Percentiles rank a stretch among this genome's conserved stretches.
phyloP scores from a whole-genome alignment of 371 early-diverging fungal species.

The Zancudomyces culisetae region DNA sequence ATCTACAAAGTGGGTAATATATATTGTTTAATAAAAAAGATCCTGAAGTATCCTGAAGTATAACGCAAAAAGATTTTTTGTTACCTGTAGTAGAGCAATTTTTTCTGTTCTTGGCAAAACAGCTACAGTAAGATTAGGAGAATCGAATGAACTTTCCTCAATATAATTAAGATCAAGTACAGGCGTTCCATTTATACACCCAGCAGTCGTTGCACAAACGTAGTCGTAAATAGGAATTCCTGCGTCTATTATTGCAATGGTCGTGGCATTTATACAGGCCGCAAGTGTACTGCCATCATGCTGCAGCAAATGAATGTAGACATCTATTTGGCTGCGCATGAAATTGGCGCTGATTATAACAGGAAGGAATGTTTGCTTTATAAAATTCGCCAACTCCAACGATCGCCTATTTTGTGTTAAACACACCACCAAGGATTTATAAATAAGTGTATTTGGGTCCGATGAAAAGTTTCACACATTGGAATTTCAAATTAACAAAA shows the following conservation, averaged over 20 bases:
- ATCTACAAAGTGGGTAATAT: constrained; percentile 25
- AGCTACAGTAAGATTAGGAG: constrained; percentile 78
- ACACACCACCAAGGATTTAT: too few relatives aligned
- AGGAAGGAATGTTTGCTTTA: constrained; percentile 81
- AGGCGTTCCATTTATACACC: constrained; percentile 60
- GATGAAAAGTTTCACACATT: too few relatives aligned
- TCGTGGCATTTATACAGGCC: constrained; percentile 80
- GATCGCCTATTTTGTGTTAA: constrained; percentile 58
- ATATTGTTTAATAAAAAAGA: background rate
- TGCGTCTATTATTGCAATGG: constrained; percentile 89
- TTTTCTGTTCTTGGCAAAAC: constrained; percentile 64
- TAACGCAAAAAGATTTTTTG: background rate
- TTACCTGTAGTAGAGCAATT: constrained; percentile 30
- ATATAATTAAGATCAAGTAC: constrained; percentile 72
- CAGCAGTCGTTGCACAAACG: constrained; percentile 87
- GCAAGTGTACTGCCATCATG: constrained; percentile 78
- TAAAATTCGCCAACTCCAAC: constrained; percentile 60
- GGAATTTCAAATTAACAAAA: too few relatives aligned
- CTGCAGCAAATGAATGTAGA: constrained; percentile 78
- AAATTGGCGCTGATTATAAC: constrained; percentile 55
- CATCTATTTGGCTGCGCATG: constrained; percentile 77
- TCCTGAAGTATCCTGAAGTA: background rate
- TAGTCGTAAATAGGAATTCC: constrained; percentile 93
- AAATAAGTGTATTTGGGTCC: too few relatives aligned
- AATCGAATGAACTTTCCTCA: constrained; percentile 63